Conservation (phyloP, 2,329 filamentous ascomycete species). For the Apiospora phragmitis region DNA sequence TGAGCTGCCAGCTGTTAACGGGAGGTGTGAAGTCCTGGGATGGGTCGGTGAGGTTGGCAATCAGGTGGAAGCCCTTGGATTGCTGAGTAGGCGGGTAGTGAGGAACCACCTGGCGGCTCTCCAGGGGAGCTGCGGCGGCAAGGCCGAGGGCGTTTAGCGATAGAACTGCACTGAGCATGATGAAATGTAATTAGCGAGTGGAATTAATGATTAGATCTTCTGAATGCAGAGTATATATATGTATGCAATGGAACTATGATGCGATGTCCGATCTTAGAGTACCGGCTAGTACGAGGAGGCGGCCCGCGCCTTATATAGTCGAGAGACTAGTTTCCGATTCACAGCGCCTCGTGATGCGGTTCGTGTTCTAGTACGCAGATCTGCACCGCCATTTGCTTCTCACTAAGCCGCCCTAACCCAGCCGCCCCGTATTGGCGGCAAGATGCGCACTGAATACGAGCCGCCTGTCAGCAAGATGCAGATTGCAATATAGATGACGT, state of each 20-base stretch:
- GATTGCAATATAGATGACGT: background rate
- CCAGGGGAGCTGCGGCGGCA: conserved; percentile 12
- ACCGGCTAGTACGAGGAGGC: background rate
- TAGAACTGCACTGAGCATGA: conserved; percentile 9
- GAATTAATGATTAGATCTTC: background rate
- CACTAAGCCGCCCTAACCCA: background rate
- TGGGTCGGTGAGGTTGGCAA: conserved; percentile 45
- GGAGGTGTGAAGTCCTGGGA: conserved; percentile 39
- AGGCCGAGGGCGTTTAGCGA: conserved; percentile 10
- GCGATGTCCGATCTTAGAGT: background rate
- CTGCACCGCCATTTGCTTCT: background rate
- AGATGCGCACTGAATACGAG: background rate
- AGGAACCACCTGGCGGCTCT: conserved; percentile 7
- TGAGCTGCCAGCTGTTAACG: conserved; percentile 41
- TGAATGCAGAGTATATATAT: background rate
- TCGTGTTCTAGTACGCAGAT: background rate
- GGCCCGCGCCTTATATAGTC: background rate
- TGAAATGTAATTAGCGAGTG: background rate
- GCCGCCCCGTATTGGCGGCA: background rate
- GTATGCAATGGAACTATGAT: background rate
- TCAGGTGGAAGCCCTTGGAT: conserved; percentile 39
- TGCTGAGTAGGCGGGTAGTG: conserved; percentile 23
- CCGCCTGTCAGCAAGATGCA: background rate
- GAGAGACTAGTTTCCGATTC: background rate
- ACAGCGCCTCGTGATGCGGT: background rate